These are phyloP conservation scores for Fusarium buharicum DNA, from an alignment of 2,329 filamentous ascomycete genomes.

Conservation along the genomic window DNA sequence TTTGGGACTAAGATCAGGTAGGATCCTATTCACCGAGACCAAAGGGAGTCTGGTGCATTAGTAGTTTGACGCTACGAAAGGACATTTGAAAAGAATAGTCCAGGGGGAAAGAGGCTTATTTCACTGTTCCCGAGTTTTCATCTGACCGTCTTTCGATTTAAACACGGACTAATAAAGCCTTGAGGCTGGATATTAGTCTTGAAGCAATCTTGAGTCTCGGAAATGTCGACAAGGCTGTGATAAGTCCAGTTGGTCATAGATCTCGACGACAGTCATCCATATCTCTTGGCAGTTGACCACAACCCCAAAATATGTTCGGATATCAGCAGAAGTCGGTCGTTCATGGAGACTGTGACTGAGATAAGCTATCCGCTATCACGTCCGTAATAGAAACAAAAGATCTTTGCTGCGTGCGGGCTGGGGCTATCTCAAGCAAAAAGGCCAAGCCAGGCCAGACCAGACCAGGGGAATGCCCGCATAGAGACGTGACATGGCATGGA, in stretches of 20 bases:
- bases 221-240: constrained; percentile 36
- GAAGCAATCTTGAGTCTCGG: constrained; percentile 25
- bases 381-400: constrained; percentile 43
- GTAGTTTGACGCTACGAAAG: constrained; percentile 35
- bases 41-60: constrained; percentile 24
- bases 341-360: constrained; percentile 29
- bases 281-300: constrained; percentile 20
- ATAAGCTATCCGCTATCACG: constrained; percentile 42
- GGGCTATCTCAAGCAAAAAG: constrained; percentile 36
- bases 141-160: constrained; percentile 18
- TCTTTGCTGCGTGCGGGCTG: constrained; percentile 38
- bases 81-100: constrained; percentile 22
- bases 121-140: constrained; percentile 12
- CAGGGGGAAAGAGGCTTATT: constrained; percentile 30
- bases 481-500: constrained; percentile 15
- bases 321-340: constrained; percentile 30
- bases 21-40: constrained; percentile 37
- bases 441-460: constrained; percentile 23
- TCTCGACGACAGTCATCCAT: constrained; percentile 2
- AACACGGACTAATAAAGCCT: constrained; percentile 5
- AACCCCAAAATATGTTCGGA: constrained; percentile 7
- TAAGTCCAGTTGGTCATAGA: constrained; percentile 11
- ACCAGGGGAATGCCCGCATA: constrained; percentile 17
- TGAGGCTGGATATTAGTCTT: constrained; percentile 10
- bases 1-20: constrained; percentile 40